Base-by-base conservation (phyloP, 768 basidiomycete species). In the Boletus speciosus region DNA sequence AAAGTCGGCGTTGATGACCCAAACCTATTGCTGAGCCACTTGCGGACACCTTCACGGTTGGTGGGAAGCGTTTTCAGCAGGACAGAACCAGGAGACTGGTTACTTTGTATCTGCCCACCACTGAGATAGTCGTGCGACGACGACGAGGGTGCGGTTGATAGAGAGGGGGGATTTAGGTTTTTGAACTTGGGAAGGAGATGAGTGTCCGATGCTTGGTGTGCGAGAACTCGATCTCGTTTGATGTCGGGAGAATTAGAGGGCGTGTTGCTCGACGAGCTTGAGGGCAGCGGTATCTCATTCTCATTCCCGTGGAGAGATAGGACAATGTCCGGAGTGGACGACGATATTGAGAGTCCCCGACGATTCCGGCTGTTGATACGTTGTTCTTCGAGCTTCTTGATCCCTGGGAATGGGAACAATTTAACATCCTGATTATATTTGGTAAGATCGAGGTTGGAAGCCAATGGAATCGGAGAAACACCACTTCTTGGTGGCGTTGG, bases 391-490 rank as follows among this genome's bases (percentile, higher is more conserved):
- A 93, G 75, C 61, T 82, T 81, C 63, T 85, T 80, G 69, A 93
- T 86, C 36, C 91, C 92, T 25, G 91, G 92, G 79, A 96, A 94
- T 1, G 94, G 92, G 71, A 88, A 89, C 35, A 97, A 76, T 67
- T 98, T 98, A 32, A 81, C 68, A 53, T 81, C 78, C 49, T 61
- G 62, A 58, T 83, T 83, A 71, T 88, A 95, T 71, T 79, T 90
- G 29, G 78, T 76, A 66, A 85, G 71, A 71, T 92, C 90, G 31
- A 81, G 80, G 14, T 82, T 78, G 27, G 88, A 85, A 11, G 84
- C 80, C 16, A 84, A 80, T 38, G 92, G 92, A 36, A 93, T 81
- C n/a, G 90, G 88, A 8, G 90, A 93, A 11, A 81, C 78, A 36
- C 80, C 82, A 42, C 79, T 76, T 53, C 83, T 80, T 47, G 78